These are phyloP conservation scores for Venturia asperata DNA, from an alignment of 2,329 filamentous ascomycete genomes.

Conservation along the genomic window DNA sequence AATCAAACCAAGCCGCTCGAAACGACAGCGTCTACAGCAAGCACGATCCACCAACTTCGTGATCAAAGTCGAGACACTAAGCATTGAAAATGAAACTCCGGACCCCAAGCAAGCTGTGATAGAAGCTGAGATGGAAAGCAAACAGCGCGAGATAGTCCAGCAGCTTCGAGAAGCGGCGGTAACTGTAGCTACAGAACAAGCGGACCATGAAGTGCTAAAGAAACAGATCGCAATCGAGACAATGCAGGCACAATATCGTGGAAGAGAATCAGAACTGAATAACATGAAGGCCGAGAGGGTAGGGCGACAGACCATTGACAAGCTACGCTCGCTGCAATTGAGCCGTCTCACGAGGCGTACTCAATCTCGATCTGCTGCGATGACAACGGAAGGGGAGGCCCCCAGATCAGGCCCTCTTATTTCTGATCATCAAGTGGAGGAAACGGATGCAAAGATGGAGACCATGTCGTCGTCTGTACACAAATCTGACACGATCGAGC, in stretches of 20 bases:
- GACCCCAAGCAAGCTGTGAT: neutral
- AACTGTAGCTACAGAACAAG: neutral
- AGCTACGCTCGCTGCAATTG: neutral
- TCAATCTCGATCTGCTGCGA: too few species aligned
- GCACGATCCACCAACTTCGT: neutral
- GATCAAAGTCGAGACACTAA: neutral
- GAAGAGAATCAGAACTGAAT: too few species aligned
- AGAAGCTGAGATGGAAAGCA: neutral
- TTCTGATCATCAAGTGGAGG: neutral
- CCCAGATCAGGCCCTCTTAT: neutral
- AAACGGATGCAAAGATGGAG: neutral
- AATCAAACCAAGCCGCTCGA: neutral
- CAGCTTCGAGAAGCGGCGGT: neutral
- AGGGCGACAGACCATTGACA: neutral
- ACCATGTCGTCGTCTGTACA: neutral
- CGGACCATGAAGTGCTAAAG: neutral
- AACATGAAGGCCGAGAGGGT: neutral
- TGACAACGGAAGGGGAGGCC: neutral
- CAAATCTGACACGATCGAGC: neutral
- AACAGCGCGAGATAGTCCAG: neutral
- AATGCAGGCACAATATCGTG: too few species aligned
- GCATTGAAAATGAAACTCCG: neutral
- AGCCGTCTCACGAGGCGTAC: neutral
- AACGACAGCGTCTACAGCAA: neutral
- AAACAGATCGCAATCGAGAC: neutral